Evolutionary conservation across 805 yeast species (phyloP).

Genomic region (Zygosaccharomyces kombuchaensis): DNA sequence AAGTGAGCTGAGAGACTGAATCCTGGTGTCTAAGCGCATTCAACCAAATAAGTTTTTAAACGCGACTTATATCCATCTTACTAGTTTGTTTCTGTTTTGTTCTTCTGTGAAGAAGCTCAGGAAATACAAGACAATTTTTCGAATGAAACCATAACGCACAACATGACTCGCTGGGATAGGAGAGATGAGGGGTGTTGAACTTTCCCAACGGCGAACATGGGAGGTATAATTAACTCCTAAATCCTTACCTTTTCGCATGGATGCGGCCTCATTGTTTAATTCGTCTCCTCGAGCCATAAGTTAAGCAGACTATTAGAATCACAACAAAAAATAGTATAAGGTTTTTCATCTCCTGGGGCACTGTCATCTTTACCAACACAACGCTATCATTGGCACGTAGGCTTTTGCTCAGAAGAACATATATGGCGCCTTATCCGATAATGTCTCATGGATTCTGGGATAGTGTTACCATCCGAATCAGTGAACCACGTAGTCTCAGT

Average conservation of each 20-base stretch:
- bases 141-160: not conserved
- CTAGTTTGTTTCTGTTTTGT: not conserved
- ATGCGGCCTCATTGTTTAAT: not conserved
- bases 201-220: not conserved
- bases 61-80: not conserved
- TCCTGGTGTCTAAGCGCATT: not conserved
- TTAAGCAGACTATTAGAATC: not conserved
- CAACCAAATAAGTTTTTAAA: not conserved
- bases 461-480: not conserved
- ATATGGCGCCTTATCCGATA: not conserved
- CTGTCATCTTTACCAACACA: not conserved
- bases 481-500: not conserved
- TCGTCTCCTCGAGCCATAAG: not conserved
- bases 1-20: not conserved
- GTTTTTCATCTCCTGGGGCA: not conserved
- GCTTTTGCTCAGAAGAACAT: not conserved
- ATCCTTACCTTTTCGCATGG: not conserved
- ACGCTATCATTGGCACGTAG: not conserved
- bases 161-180: not conserved
- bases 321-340: not conserved
- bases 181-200: not conserved
- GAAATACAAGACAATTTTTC: not conserved
- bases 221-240: not conserved
- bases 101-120: not conserved
- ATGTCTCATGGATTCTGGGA: not conserved